Evolutionary conservation across 2,329 filamentous ascomycete species (phyloP).

Genomic region (Penicillium sp.): DNA sequence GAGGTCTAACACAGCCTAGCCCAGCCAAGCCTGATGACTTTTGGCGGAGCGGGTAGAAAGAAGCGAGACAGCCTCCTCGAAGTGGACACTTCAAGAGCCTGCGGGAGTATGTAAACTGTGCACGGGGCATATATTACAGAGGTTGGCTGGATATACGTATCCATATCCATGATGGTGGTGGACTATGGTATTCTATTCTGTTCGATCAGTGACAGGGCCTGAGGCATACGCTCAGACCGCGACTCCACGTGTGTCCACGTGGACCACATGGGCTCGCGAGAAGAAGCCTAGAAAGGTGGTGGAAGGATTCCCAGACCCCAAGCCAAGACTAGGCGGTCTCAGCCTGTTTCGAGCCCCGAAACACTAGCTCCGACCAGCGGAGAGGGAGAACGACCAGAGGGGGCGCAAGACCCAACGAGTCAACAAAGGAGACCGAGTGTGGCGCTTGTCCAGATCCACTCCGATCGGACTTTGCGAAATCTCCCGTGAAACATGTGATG

Average conservation of each 20-base stretch:
- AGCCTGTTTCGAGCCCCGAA: slow-evolving; percentile 15
- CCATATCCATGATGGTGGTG: neutral
- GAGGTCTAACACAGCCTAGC: neutral
- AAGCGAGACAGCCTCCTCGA: slow-evolving; percentile 12
- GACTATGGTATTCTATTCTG: neutral
- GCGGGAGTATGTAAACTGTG: neutral
- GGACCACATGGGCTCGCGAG: slow-evolving; percentile 37
- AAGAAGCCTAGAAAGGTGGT: slow-evolving; percentile 34
- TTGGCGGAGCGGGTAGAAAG: slow-evolving; percentile 10
- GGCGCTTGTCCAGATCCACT: slow-evolving; percentile 11
- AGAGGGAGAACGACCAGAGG: neutral
- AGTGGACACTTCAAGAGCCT: neutral
- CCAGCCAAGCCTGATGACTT: neutral
- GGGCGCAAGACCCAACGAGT: neutral
- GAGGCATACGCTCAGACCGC: slow-evolving; percentile 18
- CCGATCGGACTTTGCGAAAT: slow-evolving; percentile 11
- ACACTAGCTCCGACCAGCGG: slow-evolving; percentile 13
- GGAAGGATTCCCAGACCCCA: slow-evolving; percentile 21
- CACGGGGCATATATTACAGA: slow-evolving; percentile 2
- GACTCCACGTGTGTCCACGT: slow-evolving; percentile 43
- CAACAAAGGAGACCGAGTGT: neutral
- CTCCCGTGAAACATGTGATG: slow-evolving; percentile 18
- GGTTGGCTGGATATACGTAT: neutral
- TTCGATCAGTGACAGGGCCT: neutral
- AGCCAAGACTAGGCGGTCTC: slow-evolving; percentile 3